These are phyloP conservation scores for Protea cynaroides DNA, from an alignment of 164 flowering plant genomes.

Conservation along the genomic window DNA sequence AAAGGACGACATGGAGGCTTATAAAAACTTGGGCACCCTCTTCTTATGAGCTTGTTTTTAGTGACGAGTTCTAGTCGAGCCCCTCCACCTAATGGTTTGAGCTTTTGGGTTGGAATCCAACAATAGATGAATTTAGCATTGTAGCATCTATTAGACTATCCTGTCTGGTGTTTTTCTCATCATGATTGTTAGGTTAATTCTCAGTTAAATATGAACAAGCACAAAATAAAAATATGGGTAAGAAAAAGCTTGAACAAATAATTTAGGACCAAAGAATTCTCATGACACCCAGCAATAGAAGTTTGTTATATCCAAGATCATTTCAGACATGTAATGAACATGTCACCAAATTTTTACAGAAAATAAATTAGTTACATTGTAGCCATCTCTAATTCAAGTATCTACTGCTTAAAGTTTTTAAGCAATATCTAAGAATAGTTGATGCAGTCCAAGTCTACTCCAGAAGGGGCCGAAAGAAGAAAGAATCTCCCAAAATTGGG, in stretches of 20 bases:
- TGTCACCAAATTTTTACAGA: neutral
- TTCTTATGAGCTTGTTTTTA: too few relatives aligned
- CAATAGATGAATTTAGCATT: too few relatives aligned
- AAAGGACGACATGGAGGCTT: too few relatives aligned
- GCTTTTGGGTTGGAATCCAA: too few relatives aligned
- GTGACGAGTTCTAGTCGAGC: too few relatives aligned
- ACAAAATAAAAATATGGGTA: neutral
- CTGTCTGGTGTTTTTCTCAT: neutral
- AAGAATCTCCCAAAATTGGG: too few relatives aligned
- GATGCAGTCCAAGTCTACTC: too few relatives aligned
- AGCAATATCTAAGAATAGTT: too few relatives aligned
- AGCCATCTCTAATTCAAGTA: constrained; percentile 2
- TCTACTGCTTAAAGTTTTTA: neutral
- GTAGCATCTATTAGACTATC: too few relatives aligned
- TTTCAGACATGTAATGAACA: neutral
- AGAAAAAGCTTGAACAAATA: neutral
- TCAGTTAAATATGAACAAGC: neutral
- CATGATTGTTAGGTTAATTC: neutral
- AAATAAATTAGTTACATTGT: neutral
- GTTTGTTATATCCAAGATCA: neutral
- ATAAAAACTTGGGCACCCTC: too few relatives aligned
- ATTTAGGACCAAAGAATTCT: neutral
- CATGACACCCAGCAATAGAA: neutral
- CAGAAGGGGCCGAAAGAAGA: too few relatives aligned
- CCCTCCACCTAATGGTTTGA: too few relatives aligned